Conservation (phyloP, 306 rosid genomes). For the Lagenaria siceraria region DNA sequence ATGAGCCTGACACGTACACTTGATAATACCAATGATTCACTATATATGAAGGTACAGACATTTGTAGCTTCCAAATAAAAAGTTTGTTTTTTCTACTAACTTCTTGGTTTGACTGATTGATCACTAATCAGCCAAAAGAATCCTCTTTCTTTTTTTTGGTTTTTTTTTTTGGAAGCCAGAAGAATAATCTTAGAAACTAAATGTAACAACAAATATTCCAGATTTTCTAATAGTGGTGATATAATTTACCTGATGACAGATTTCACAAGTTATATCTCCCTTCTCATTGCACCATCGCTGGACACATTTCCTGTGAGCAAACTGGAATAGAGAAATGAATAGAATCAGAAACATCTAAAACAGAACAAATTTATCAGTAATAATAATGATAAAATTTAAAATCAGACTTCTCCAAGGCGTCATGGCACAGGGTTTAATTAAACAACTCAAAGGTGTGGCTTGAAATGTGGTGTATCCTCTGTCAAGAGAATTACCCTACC, state of each 20-base stretch:
- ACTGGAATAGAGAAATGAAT: conserved; percentile 31
- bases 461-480: neutral
- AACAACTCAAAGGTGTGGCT: neutral
- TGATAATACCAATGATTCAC: neutral
- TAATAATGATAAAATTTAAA: neutral
- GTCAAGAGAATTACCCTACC: neutral
- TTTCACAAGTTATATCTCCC: conserved; percentile 91
- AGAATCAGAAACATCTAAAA: neutral
- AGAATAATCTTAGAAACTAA: neutral
- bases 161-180: too few species aligned
- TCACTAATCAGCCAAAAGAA: neutral
- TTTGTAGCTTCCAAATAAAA: neutral
- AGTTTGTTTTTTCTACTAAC: neutral
- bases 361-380: neutral
- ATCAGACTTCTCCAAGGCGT: neutral
- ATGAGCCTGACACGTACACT: neutral
- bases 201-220: neutral
- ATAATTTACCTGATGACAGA: conserved; percentile 77
- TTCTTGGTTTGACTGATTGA: neutral
- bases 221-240: neutral
- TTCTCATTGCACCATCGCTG: conserved; percentile 99
- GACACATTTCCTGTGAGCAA: conserved; percentile 94
- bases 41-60: neutral
- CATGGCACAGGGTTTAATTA: neutral
- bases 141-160: too few species aligned